Evolutionary conservation across 495 filamentous ascomycete genomes (phyloP).

Genomic region (Xylaria castorea): DNA sequence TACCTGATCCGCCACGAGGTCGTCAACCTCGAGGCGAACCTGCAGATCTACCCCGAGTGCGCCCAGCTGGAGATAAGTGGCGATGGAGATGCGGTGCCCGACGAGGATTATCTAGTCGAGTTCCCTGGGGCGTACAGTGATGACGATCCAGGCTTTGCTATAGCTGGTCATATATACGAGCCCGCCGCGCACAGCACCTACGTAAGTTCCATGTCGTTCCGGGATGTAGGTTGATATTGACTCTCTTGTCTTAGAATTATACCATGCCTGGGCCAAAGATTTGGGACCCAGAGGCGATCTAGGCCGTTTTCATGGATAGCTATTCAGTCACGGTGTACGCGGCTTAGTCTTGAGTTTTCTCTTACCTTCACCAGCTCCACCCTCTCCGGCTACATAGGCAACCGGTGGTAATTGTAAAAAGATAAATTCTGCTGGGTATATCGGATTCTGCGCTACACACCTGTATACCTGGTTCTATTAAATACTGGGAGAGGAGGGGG

Average conservation of each 20-base stretch:
- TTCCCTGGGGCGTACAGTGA: background rate
- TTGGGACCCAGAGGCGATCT: background rate
- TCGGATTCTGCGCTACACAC: too few species aligned
- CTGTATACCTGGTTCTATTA: too few species aligned
- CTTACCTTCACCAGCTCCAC: too few species aligned
- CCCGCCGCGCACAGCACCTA: background rate
- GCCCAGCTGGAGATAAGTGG: background rate
- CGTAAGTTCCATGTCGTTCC: background rate
- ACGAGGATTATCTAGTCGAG: background rate
- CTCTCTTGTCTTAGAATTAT: background rate
- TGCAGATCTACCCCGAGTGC: background rate
- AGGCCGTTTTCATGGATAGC: background rate
- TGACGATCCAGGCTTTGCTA: background rate
- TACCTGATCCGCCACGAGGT: background rate
- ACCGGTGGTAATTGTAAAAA: too few species aligned
- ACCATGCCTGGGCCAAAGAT: background rate
- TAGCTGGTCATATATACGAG: background rate
- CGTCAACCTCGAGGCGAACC: background rate
- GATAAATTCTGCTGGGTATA: too few species aligned
- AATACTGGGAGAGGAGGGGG: too few species aligned
- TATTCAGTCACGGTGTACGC: background rate
- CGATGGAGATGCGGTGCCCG: background rate
- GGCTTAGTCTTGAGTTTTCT: background rate
- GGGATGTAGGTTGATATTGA: background rate
- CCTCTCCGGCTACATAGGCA: too few species aligned